Evolutionary conservation across 2,329 filamentous ascomycete genomes (phyloP), one percentile per base, ranked within the genome.

Genomic region (Xylariaceae sp.): DNA sequence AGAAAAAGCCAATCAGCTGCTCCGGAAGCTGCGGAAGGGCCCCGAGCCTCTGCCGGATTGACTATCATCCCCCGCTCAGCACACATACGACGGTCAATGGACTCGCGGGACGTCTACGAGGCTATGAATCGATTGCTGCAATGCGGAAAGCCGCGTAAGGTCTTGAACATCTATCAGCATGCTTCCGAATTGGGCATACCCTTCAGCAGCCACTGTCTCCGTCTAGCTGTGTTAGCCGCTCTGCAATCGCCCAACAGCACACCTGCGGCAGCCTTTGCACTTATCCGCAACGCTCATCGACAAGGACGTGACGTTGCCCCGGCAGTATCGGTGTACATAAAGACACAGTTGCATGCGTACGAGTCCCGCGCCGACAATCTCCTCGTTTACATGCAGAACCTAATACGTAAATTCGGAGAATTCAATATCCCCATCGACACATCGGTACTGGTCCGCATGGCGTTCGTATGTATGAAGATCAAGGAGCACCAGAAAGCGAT

Each of bases 161-260:
- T 62, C 0, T 45, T 62, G 33, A 44, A 42, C 12, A 55, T 64
- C 4, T 73, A 70, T 47, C 56, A 50, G 32, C 48, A 48, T 17
- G 60, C 60, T 1, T 28, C 56, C 1, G 43, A 40, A 8, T 48
- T 44, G 4, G 57, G 60, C 13, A 53, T 68, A 44, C 50, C 52
- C 2, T 56, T 57, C 38, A 63, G 59, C 18, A 45, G 47, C 3
- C 56, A 60, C 16, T 68, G 64, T 33, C 55, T 75, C 11, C 61
- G 64, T n/a, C 52, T 72, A 5, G 68, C 65, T 7, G 61, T 75
- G 7, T 44, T 60, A 8, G 66, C 68, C 2, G 55, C 60, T 11
- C 45, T 73, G 32, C 51, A 50, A 12, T 29, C 47, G 12, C 49
- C 59, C 23, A 49, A 47, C 3, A 36, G 47, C 3, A 44, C 51